Evolutionary conservation across 1,284 basidiomycete species (phyloP).

Genomic region (Tetrapyrgos nigripes): DNA sequence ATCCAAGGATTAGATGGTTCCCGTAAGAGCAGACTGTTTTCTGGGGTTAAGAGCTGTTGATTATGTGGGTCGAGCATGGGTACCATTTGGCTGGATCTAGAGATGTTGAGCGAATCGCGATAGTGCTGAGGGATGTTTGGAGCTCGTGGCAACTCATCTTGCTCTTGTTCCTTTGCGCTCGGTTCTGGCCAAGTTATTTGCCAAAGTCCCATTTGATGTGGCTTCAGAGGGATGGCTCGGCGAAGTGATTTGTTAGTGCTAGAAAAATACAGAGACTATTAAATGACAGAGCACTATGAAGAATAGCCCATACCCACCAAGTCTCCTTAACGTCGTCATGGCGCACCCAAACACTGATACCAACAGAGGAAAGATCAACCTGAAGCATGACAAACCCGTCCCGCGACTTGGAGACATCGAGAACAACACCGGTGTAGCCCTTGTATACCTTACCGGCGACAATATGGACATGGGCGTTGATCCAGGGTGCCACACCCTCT

Average conservation of each 20-base stretch:
- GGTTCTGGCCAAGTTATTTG: too few relatives aligned
- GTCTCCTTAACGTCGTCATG: background rate
- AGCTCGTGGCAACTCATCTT: too few relatives aligned
- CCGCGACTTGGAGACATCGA: background rate
- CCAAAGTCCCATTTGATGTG: too few relatives aligned
- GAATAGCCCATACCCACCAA: background rate
- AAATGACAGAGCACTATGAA: background rate
- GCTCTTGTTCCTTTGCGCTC: too few relatives aligned
- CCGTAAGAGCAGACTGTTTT: background rate
- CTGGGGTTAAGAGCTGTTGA: background rate
- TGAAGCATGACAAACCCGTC: background rate
- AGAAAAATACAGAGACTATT: background rate
- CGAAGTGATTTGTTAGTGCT: background rate
- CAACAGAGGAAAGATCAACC: background rate
- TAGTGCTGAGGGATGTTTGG: too few relatives aligned
- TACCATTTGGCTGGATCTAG: background rate
- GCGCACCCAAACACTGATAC: background rate
- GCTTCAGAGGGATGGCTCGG: too few relatives aligned
- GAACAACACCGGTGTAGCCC: background rate
- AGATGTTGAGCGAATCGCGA: too few relatives aligned
- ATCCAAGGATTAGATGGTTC: background rate
- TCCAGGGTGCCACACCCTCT: background rate
- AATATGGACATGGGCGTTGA: background rate
- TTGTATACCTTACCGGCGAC: background rate
- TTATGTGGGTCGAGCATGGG: background rate